Conservation (phyloP, 2,329 filamentous ascomycete species). For the Penicillium sp. region DNA sequence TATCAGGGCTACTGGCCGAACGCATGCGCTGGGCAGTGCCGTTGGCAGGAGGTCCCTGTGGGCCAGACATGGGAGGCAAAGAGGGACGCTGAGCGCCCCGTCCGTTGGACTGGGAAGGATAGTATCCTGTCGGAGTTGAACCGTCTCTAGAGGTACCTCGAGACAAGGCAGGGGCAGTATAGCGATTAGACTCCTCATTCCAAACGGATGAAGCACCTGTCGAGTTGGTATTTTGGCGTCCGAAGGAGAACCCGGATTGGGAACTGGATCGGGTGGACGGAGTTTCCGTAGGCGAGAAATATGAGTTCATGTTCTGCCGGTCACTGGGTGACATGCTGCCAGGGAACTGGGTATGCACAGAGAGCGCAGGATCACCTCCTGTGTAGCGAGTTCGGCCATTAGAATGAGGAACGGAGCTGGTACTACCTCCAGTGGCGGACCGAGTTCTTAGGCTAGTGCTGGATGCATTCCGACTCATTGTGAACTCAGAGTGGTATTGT, state of each 20-base stretch:
- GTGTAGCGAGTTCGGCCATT: conserved; percentile 67
- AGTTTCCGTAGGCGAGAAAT: conserved; percentile 83
- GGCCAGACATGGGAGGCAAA: conserved; percentile 65
- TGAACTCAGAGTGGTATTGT: conserved; percentile 48
- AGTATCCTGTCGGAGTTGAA: conserved; percentile 62
- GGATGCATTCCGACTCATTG: conserved; percentile 66
- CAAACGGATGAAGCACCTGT: conserved; percentile 51
- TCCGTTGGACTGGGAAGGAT: conserved; percentile 61
- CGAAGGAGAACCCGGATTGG: conserved; percentile 71
- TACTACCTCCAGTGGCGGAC: conserved; percentile 66
- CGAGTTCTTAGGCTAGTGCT: conserved; percentile 72
- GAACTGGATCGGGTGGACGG: conserved; percentile 57
- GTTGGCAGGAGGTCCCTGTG: conserved; percentile 52
- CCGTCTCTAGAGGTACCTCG: conserved; percentile 78
- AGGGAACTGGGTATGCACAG: conserved; percentile 63
- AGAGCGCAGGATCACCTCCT: conserved; percentile 62
- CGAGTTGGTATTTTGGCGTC: conserved; percentile 68
- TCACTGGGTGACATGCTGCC: conserved; percentile 59
- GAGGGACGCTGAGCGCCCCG: conserved; percentile 66
- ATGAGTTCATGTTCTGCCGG: conserved; percentile 67
- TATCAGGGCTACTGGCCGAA: conserved; percentile 94
- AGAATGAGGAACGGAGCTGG: conserved; percentile 37
- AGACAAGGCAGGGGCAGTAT: conserved; percentile 83
- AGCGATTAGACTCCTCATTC: conserved; percentile 73
- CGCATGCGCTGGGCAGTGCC: conserved; percentile 67